Conservation (phyloP, 1,284 basidiomycete species). For the Microbotryum scabiosae region DNA sequence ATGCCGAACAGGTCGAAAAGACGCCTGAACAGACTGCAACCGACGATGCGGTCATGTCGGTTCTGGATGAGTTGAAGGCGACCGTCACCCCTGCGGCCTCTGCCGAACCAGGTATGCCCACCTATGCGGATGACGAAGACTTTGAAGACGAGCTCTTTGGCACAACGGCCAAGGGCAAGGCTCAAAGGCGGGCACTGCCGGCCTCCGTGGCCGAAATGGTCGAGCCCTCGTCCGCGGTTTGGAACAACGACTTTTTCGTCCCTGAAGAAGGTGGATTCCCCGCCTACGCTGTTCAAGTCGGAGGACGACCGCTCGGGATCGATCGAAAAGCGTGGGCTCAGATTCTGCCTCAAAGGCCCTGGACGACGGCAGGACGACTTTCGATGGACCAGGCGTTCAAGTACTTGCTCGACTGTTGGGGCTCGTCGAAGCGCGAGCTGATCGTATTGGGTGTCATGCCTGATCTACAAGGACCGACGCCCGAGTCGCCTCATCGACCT, state of each 20-base stretch:
- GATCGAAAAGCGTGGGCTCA: constrained; percentile 28
- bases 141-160: neutral
- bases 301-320: constrained; percentile 31
- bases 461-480: constrained; percentile 29
- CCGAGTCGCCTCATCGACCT: constrained; percentile 26
- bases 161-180: constrained; percentile 12
- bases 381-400: constrained; percentile 32
- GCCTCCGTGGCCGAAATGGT: neutral
- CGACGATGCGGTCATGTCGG: neutral
- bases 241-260: constrained; percentile 33
- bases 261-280: constrained; percentile 36
- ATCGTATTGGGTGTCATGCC: constrained; percentile 33
- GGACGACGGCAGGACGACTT: constrained; percentile 34
- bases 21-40: neutral
- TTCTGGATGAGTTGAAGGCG: too few relatives aligned
- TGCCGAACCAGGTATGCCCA: neutral
- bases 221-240: constrained; percentile 17
- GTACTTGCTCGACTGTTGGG: constrained; percentile 36
- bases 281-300: constrained; percentile 32
- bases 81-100: neutral
- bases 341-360: constrained; percentile 24
- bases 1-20: neutral
- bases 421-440: constrained; percentile 34
- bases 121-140: neutral
- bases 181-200: neutral